Evolutionary conservation across 163 green algal species (phyloP).

Genomic region (Chlorella variabilis): DNA sequence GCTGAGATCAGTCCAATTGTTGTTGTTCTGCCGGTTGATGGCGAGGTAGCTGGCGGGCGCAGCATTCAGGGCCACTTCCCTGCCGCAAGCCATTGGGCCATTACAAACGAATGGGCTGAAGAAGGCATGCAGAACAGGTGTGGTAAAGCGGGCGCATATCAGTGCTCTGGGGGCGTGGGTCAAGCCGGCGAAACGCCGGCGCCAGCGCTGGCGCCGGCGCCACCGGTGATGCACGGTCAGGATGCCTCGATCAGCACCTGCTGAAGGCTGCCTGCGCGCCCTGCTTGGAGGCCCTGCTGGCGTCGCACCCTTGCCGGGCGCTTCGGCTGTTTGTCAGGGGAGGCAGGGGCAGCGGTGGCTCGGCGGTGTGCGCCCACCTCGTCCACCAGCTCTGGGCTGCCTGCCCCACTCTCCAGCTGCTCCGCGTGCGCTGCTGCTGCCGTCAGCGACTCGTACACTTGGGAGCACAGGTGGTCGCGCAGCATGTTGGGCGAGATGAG

Average conservation of each 20-base stretch:
- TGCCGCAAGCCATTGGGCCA: no score
- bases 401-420: background rate
- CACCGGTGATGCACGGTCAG: no score
- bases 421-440: background rate
- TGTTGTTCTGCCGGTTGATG: no score
- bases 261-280: slow-evolving; percentile 17
- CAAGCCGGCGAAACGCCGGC: no score
- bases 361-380: background rate
- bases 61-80: no score
- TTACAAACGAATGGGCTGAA: no score
- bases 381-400: background rate
- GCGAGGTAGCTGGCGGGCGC: no score
- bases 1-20: no score
- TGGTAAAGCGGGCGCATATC: no score
- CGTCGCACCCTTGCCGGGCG: background rate
- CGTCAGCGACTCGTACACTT: slow-evolving; percentile 7
- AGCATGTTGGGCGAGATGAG: slow-evolving; percentile 41
- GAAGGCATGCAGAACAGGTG: no score
- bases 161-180: no score
- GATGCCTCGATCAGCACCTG: slow-evolving; percentile 30
- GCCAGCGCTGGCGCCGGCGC: no score
- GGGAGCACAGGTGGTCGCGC: slow-evolving; percentile 41
- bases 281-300: slow-evolving; percentile 4
- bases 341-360: background rate
- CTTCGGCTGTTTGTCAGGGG: background rate